Conservation (phyloP, 2,329 filamentous ascomycete genomes). For the Thielaviopsis punctulata region DNA sequence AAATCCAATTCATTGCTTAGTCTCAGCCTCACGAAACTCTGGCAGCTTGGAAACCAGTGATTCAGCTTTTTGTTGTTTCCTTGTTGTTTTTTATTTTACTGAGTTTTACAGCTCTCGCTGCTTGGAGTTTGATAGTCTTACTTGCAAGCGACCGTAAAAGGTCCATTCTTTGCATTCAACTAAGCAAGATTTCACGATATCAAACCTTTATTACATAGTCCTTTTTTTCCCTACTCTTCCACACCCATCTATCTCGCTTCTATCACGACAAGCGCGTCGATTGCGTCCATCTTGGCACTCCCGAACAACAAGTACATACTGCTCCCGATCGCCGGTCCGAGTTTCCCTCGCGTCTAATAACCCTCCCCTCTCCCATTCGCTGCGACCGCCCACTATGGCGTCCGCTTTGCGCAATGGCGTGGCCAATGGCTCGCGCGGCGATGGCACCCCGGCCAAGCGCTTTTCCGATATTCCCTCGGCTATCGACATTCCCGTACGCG, state of each 20-base stretch:
- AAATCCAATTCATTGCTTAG: background rate
- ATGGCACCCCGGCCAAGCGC: conserved; percentile 31
- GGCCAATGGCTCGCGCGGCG: conserved; percentile 22
- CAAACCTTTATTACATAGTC: background rate
- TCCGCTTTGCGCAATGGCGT: conserved; percentile 23
- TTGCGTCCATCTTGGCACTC: background rate
- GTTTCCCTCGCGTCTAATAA: background rate
- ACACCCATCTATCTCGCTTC: no score
- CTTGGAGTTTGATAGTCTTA: background rate
- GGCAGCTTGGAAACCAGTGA: background rate
- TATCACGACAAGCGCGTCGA: conserved; percentile 4
- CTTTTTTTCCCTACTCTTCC: background rate
- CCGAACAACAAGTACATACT: background rate
- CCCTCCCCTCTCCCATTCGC: background rate
- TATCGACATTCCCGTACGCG: conserved; percentile 50
- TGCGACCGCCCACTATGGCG: conserved; percentile 5
- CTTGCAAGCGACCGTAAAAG: background rate
- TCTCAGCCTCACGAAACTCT: background rate
- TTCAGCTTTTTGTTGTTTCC: background rate
- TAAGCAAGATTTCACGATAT: background rate
- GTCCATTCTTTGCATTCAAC: background rate
- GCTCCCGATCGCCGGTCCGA: background rate
- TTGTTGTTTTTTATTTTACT: background rate
- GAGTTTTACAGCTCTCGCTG: background rate
- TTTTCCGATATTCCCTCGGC: conserved; percentile 48